These are phyloP conservation scores for Gentiana dahurica DNA, from an alignment of 257 asterid species.

Conservation along the genomic window DNA sequence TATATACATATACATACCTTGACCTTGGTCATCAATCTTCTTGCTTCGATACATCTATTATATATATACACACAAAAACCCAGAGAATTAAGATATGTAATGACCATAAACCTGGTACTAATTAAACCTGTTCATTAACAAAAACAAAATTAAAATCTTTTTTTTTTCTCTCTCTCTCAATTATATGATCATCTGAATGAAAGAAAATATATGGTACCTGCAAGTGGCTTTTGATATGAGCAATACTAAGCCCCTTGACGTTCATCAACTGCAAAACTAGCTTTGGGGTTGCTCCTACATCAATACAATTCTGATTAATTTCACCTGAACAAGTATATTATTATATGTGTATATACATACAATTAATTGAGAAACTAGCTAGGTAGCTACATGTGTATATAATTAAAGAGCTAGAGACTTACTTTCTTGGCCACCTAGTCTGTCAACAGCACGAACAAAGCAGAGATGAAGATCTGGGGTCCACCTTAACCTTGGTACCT, in stretches of 20 bases:
- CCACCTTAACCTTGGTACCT: constrained; percentile 29
- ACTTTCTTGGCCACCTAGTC: constrained; percentile 31
- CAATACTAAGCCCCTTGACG: constrained; percentile 27
- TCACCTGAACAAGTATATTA: too few species aligned
- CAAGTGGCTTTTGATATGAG: constrained; percentile 32
- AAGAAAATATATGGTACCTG: constrained; percentile 13
- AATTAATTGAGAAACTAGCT: too few species aligned
- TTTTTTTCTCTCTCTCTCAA: too few species aligned
- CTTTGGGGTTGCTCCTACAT: constrained; percentile 28
- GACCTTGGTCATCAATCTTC: constrained; percentile 27
- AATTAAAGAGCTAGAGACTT: background rate
- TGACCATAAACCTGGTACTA: background rate
- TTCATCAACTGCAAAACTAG: constrained; percentile 27
- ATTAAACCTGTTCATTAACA: background rate
- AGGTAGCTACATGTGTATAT: too few species aligned
- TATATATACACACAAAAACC: background rate
- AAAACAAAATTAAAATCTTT: background rate
- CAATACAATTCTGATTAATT: background rate
- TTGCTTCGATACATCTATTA: constrained; percentile 30
- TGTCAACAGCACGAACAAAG: constrained; percentile 23
- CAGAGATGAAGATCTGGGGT: constrained; percentile 27
- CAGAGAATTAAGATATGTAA: background rate
- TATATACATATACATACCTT: constrained; percentile 9
- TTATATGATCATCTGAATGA: too few species aligned
- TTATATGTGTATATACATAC: too few species aligned